Base-by-base conservation (phyloP, 805 yeast species). In the Isabelozyma pseudorhagii region DNA sequence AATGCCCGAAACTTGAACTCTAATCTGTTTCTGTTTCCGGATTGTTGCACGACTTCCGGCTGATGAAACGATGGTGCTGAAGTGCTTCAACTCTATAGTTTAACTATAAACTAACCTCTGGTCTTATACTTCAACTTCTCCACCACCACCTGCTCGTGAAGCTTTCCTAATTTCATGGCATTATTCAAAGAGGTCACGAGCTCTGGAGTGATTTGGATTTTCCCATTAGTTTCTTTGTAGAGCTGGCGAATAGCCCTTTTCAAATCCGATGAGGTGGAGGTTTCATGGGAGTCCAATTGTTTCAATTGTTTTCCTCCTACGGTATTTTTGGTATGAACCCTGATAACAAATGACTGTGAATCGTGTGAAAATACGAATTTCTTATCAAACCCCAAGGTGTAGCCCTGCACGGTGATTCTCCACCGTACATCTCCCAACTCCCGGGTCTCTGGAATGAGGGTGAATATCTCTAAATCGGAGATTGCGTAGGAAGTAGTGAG, bases 131-230 rank as follows among this genome's bases (percentile, higher is more conserved):
- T 46, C 11, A 38, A 40, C 43, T 51, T 53, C 46, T 53, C 56
- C 41, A 50, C 54, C 17, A 53, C 42, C 3, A 53, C 31, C 14
- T 48, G 50, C 27, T 53, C 56, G 43, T 53, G 48, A 13, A 53
- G 38, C 25, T 38, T 42, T 4, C 56, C 56, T 8, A 27, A 27
- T 31, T 44, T 40, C 14, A 44, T 38, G 40, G 56, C 50, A 8
- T 46, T 38, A 17, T 51, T 51, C n/a, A 53, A 38, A 13, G 53
- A 36, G 2, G 27, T 43, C 14, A 53, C 40, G 41, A 53, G 42
- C 18, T 45, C 53, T 5, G 36, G 43, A 7, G 50, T 47, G 8
- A 53, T 29, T n/a, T 48, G 44, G 17, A 51, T 43, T 42, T 46
- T 51, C 2, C 56, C 56, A 5, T 46, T 42, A 8, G 56, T 51